Conservation (phyloP, 2,329 filamentous ascomycete genomes). For the Nannizziopsis barbatae region DNA sequence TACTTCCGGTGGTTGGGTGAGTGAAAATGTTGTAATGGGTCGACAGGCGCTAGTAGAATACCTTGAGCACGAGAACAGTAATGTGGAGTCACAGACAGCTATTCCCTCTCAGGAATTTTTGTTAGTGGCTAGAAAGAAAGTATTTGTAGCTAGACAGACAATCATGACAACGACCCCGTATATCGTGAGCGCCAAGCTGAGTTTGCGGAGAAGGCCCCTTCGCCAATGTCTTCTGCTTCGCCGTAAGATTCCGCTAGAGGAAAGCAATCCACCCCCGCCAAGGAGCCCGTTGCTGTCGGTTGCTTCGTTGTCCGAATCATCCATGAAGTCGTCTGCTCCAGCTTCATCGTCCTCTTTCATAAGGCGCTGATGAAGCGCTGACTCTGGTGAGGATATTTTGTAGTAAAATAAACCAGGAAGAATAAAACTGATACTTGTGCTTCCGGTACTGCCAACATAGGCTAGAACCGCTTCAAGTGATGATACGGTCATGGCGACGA, state of each 20-base stretch:
- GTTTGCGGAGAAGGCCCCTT: conserved; percentile 53
- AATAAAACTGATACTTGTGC: conserved; percentile 93
- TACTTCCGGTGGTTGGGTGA: too few species aligned
- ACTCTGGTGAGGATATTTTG: conserved; percentile 88
- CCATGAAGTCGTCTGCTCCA: conserved; percentile 42
- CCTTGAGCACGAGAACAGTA: too few species aligned
- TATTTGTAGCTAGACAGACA: conserved; percentile 74
- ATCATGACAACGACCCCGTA: conserved; percentile 86
- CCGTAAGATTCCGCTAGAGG: conserved; percentile 47
- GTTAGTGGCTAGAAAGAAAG: conserved; percentile 60
- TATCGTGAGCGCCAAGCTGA: conserved; percentile 63
- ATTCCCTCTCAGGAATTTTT: conserved; percentile 26
- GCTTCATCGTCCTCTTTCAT: conserved; percentile 80
- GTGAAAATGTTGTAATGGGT: too few species aligned
- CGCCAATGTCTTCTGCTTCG: conserved; percentile 54
- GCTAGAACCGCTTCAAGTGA: conserved; percentile 84
- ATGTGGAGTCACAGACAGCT: neutral
- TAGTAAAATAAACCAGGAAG: conserved; percentile 95
- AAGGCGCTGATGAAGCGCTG: conserved; percentile 70
- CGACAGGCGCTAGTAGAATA: too few species aligned
- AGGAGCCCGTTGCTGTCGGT: conserved; percentile 21
- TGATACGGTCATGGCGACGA: conserved; percentile 79
- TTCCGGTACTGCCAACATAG: conserved; percentile 89
- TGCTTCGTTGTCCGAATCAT: conserved; percentile 25
- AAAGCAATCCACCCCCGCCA: conserved; percentile 36